Base-by-base conservation (phyloP, 1,284 basidiomycete genomes). In the Ustilago hordei region DNA sequence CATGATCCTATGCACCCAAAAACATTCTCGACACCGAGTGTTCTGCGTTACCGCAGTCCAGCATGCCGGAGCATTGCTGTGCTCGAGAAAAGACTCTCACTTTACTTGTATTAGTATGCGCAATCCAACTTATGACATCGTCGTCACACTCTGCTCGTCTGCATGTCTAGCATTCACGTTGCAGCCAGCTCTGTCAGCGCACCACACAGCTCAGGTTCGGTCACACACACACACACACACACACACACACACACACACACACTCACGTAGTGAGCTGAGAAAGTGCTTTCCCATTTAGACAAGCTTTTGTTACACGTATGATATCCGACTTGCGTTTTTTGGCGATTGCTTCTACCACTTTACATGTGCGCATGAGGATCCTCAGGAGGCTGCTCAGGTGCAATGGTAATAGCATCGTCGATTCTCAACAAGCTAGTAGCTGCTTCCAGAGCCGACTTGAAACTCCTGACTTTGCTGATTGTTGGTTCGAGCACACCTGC, bases 381-480 rank as follows among this genome's bases (percentile, higher is more conserved):
- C 73, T 84, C 82, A 52, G 68, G 66, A 36, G 81, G 82, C 64
- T 81, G 75, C 52, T 84, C 84, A 11, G 83, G 80, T 15, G 79
- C 80, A 55, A 85, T 80, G 8, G 80, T 80, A 56, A 81, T 79
- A 64, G 87, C 87, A 88, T 98, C 96, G 86, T 98, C 96, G 85
- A 99, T 99, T 70, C 97, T 91, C 85, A 99, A 88, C 79, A 99
- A 88, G 71, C 94, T 94, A 35, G 98, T 95, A 9, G 96, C 95
- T 15, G 97, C 96, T 88, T 99, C 97, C 78, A 97, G 93, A 23
- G 95, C 95, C 58, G 92, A 93, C 89, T 99, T 99, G 86, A 99
- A 88, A 86, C 93, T 95, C 87, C 93, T 93, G 76, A 99, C 93
- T 88, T 99, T 99, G 89, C 93, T 93, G 87, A 99, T 91, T 7